Evolutionary conservation across 768 basidiomycete genomes (phyloP).

Genomic region (Rubroboletus pulcherrimus): DNA sequence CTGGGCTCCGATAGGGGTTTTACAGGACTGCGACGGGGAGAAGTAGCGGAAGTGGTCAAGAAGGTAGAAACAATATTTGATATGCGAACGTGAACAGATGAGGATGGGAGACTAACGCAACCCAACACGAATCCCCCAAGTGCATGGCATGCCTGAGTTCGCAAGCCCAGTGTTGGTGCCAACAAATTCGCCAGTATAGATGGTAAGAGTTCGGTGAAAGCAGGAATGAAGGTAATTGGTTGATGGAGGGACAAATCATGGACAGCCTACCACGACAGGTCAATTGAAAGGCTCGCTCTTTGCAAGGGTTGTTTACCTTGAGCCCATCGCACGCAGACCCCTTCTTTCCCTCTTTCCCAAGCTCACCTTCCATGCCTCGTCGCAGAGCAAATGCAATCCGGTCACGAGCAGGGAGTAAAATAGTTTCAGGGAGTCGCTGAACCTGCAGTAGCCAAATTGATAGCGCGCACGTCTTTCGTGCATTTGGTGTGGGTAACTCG

Average conservation of each 20-base stretch:
- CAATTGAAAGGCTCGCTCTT: constrained; percentile 6
- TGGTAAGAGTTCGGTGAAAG: constrained; percentile 57
- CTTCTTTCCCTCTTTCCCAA: constrained; percentile 88
- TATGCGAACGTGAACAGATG: constrained; percentile 49
- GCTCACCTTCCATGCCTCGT: constrained; percentile 77
- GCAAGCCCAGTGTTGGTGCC: constrained; percentile 59
- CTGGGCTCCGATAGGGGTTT: constrained; percentile 40
- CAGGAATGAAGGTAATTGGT: constrained; percentile 64
- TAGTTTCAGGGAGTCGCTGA: constrained; percentile 60
- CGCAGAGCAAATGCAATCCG: constrained; percentile 68
- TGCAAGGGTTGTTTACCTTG: constrained; percentile 45
- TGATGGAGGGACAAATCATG: constrained; percentile 64
- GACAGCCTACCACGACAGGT: constrained; percentile 52
- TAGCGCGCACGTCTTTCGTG: constrained; percentile 81
- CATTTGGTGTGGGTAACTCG: constrained; percentile 73
- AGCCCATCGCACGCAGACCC: constrained; percentile 76
- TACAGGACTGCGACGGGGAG: constrained; percentile 36
- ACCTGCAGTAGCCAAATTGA: constrained; percentile 71
- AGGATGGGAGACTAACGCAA: constrained; percentile 44
- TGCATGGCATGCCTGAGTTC: constrained; percentile 72
- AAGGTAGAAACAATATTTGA: constrained; percentile 46
- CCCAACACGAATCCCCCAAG: constrained; percentile 65
- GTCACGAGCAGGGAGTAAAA: constrained; percentile 60
- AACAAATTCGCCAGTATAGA: constrained; percentile 62
- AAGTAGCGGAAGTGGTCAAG: constrained; percentile 39